Percentiles rank a stretch among this genome's conserved stretches.
Evolutionary conservation across 2,329 filamentous ascomycete species (phyloP).

Genomic region (Colletotrichum neosansevieriae): DNA sequence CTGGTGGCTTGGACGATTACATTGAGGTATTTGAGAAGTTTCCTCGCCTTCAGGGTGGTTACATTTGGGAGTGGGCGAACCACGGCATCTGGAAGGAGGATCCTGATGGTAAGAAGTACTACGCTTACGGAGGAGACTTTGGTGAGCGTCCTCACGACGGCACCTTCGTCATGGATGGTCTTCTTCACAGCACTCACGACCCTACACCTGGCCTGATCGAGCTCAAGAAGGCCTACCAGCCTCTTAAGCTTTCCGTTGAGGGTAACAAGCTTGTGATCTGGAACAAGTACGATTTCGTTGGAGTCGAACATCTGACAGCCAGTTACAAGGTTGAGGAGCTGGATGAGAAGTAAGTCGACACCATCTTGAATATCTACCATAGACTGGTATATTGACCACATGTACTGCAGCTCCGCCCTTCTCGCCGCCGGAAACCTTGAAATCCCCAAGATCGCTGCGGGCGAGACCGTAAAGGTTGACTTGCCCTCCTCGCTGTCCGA

Average conservation of each 20-base stretch:
- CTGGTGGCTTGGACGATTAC: constrained; percentile 77
- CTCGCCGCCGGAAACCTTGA: constrained; percentile 53
- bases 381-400: constrained; percentile 25
- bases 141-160: constrained; percentile 70
- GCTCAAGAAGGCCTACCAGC: constrained; percentile 69
- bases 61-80: constrained; percentile 76
- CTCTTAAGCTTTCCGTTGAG: constrained; percentile 58
- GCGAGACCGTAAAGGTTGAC: constrained; percentile 50
- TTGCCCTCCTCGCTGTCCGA: constrained; percentile 47
- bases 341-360: constrained; percentile 52
- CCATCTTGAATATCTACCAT: not conserved
- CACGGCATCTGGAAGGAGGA: constrained; percentile 66
- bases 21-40: constrained; percentile 71
- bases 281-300: constrained; percentile 60
- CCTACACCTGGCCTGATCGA: constrained; percentile 69
- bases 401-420: constrained; percentile 41
- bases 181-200: constrained; percentile 65
- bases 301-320: constrained; percentile 56
- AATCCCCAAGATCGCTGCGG: constrained; percentile 56
- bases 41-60: constrained; percentile 73
- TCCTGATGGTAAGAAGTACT: constrained; percentile 58
- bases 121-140: constrained; percentile 73
- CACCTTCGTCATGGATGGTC: constrained; percentile 73
- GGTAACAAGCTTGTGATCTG: constrained; percentile 54
- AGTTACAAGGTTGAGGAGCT: constrained; percentile 60